Evolutionary conservation across 1,139 yeast species (phyloP).

Genomic region (Yamadazyma sp.): DNA sequence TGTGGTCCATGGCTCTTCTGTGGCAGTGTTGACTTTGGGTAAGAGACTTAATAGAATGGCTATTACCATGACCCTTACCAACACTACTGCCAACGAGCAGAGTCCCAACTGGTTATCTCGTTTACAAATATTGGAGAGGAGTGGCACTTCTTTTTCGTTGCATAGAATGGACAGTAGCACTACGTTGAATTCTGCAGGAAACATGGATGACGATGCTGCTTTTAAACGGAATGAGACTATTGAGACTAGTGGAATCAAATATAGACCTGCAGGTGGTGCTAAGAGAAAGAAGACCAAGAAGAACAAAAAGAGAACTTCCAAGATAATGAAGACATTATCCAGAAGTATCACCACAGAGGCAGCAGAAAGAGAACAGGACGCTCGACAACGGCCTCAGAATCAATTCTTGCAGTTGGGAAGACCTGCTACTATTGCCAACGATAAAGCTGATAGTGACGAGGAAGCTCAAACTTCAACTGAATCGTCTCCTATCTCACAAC

Average conservation of each 20-base stretch:
- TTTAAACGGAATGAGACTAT: slow-evolving; percentile 34
- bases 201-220: slow-evolving; percentile 15
- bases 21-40: slow-evolving; percentile 89
- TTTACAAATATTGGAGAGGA: slow-evolving; percentile 72
- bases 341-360: slow-evolving; percentile 26
- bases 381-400: slow-evolving; percentile 40
- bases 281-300: slow-evolving; percentile 44
- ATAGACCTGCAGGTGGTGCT: slow-evolving; percentile 83
- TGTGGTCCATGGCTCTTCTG: slow-evolving; percentile 93
- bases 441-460: slow-evolving; percentile 7
- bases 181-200: slow-evolving; percentile 9
- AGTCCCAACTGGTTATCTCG: slow-evolving; percentile 81
- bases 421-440: slow-evolving; percentile 18
- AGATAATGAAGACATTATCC: slow-evolving; percentile 33
- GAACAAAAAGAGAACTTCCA: slow-evolving; percentile 31
- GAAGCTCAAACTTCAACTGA: slow-evolving; percentile 8
- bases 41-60: slow-evolving; percentile 89
- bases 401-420: slow-evolving; percentile 46
- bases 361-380: slow-evolving; percentile 18
- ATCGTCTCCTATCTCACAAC: slow-evolving; percentile 3
- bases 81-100: slow-evolving; percentile 61
- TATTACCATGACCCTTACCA: slow-evolving; percentile 85
- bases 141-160: slow-evolving; percentile 74
- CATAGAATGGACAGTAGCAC: slow-evolving; percentile 72
- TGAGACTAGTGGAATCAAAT: slow-evolving; percentile 67